These are phyloP conservation scores for Boletus reticulatus DNA, from an alignment of 768 basidiomycete genomes.

Conservation along the genomic window DNA sequence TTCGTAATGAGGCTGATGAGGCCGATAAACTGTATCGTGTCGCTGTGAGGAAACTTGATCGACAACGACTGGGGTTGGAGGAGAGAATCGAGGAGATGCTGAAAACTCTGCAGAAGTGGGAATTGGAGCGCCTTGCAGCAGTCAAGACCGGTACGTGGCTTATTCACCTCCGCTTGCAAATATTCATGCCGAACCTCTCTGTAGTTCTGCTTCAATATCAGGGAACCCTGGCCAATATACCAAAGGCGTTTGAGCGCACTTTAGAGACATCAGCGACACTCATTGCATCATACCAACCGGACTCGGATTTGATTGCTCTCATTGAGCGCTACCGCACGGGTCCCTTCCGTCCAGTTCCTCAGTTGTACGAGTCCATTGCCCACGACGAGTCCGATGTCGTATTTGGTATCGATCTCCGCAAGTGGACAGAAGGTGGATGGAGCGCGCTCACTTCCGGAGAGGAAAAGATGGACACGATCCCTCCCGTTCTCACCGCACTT, in stretches of 20 bases:
- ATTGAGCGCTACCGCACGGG: conserved; percentile 94
- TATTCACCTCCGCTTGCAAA: background rate
- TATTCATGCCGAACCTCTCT: background rate
- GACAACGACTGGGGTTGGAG: conserved; percentile 82
- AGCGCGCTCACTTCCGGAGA: conserved; percentile 51
- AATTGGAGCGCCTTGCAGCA: conserved; percentile 75
- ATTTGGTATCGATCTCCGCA: conserved; percentile 89
- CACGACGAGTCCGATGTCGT: conserved; percentile 84
- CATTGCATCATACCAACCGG: conserved; percentile 83
- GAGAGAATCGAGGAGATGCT: conserved; percentile 83
- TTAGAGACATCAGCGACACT: conserved; percentile 71
- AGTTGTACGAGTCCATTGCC: conserved; percentile 81
- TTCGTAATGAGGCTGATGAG: conserved; percentile 74
- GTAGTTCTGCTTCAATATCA: conserved; percentile 85
- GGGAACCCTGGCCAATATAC: conserved; percentile 70
- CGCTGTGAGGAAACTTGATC: conserved; percentile 78
- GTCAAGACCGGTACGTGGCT: conserved; percentile 71
- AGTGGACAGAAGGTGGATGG: conserved; percentile 88
- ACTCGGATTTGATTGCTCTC: conserved; percentile 79
- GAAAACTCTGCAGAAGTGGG: conserved; percentile 81
- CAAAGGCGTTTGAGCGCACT: conserved; percentile 61
- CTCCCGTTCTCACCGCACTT: conserved; percentile 70
- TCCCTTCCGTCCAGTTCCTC: conserved; percentile 83
- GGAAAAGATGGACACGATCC: conserved; percentile 61
- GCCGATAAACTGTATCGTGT: conserved; percentile 80